Evolutionary conservation across 225 moss, liverwort and hornwort species (phyloP), one percentile per base, ranked within the genome.

Genomic region (Lunularia cruciata): DNA sequence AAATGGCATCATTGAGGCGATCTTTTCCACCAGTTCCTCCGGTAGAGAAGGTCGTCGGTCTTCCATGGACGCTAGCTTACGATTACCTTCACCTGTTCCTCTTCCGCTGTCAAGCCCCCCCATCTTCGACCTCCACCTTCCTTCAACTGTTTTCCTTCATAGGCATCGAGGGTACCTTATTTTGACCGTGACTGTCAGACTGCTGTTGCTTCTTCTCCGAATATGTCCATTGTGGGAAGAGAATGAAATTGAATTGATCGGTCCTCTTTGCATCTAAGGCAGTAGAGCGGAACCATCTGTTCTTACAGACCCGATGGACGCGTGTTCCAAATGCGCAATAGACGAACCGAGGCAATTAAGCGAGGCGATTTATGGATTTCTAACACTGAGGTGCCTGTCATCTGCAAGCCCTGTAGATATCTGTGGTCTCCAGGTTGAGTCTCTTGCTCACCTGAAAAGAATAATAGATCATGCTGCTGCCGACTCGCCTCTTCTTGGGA

Each of bases 1-100:
- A 28, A 68, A 68, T 16, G 67, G 67, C 67, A 68, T 68, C 67
- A 68, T 37, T 4, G 67, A 51, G 34, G 53, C 53, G 18, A 68
- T 68, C 37, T 54, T 34, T 25, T 68, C 67, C 52, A 68, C 67
- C 67, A 68, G 20, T 36, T 68, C 67, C n/a, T 51, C 51, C 19
- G 67, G 51, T 6, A 68, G 65, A 13, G 60, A 30, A 8, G 64
- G 47, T 25, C 27, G 42, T 5, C 43, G 64, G 30, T 19, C 18
- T 16, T 64, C 45, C 46, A 27, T 0, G 2, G 0, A 5, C 11
- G 10, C 12, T 60, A 8, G 40, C 40, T 8, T 19, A 14, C 5
- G 49, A n/a, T 8, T 5, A 51, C 12, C 13, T 51, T 13, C 40
- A 6, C 13, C 37, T 1, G 22, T 30, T 28, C 45, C 63, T 45